Evolutionary conservation across 2,329 filamentous ascomycete species (phyloP).

Genomic region (Sarocladiaceae sp.): DNA sequence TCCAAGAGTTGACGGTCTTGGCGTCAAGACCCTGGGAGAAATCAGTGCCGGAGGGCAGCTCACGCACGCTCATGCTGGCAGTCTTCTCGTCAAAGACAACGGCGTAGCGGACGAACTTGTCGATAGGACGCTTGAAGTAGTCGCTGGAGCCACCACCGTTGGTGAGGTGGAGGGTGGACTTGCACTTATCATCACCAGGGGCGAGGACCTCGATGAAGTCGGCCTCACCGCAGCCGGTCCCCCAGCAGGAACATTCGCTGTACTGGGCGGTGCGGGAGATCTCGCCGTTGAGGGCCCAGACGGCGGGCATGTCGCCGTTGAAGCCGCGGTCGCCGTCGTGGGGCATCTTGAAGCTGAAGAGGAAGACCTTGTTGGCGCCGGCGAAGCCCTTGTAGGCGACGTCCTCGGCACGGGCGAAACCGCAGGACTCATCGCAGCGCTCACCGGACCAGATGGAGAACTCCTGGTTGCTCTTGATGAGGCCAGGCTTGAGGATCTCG

Average conservation of each 20-base stretch:
- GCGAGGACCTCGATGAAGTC: constrained; percentile 69
- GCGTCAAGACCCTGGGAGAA: constrained; percentile 34
- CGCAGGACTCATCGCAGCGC: constrained; percentile 36
- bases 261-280: constrained; percentile 69
- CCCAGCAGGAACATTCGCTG: constrained; percentile 67
- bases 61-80: constrained; percentile 49
- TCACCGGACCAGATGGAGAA: constrained; percentile 39
- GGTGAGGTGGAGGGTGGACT: constrained; percentile 63
- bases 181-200: constrained; percentile 57
- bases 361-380: constrained; percentile 64
- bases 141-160: constrained; percentile 60
- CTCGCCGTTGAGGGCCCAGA: constrained; percentile 69
- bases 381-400: constrained; percentile 59
- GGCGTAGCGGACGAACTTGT: constrained; percentile 55
- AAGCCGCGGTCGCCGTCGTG: constrained; percentile 43
- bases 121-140: constrained; percentile 62
- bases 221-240: constrained; percentile 62
- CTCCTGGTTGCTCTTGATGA: constrained; percentile 37
- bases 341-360: constrained; percentile 71
- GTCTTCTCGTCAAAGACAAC: constrained; percentile 51
- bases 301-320: constrained; percentile 63
- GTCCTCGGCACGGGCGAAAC: constrained; percentile 34
- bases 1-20: constrained; percentile 29
- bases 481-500: constrained; percentile 31
- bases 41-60: constrained; percentile 34